phyloP scores from a whole-genome alignment of 2,329 filamentous ascomycete genomes.

The Byssochlamys sp. region DNA sequence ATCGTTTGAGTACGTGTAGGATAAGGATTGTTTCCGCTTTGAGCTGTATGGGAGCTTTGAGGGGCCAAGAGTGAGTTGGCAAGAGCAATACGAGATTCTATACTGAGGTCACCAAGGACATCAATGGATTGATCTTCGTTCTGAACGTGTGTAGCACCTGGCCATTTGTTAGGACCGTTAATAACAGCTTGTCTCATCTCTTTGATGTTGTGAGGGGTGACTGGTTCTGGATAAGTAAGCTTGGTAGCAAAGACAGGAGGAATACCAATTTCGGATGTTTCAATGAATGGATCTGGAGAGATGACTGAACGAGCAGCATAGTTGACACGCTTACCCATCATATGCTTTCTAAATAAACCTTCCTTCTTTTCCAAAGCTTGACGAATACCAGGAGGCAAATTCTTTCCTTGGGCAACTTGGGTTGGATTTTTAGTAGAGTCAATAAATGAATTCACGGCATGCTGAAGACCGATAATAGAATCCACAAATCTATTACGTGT shows the following conservation, averaged over 20 bases:
- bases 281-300: slow-evolving; percentile 94
- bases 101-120: slow-evolving; percentile 74
- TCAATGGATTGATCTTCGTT: slow-evolving; percentile 90
- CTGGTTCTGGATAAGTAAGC: slow-evolving; percentile 90
- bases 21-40: too few species aligned
- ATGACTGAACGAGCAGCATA: slow-evolving; percentile 96
- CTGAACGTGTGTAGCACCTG: slow-evolving; percentile 85
- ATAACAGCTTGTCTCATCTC: slow-evolving; percentile 93
- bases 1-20: too few species aligned
- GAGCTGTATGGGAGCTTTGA: slow-evolving; percentile 60
- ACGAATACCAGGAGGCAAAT: slow-evolving; percentile 88
- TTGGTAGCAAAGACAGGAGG: slow-evolving; percentile 96
- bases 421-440: slow-evolving; percentile 80
- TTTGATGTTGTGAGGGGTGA: slow-evolving; percentile 93
- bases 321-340: slow-evolving; percentile 99
- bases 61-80: slow-evolving; percentile 92
- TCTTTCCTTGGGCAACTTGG: slow-evolving; percentile 64
- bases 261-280: slow-evolving; percentile 97
- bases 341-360: slow-evolving; percentile 94
- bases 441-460: slow-evolving; percentile 82
- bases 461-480: slow-evolving; percentile 76
- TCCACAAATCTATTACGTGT: too few species aligned
- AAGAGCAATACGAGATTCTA: slow-evolving; percentile 75
- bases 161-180: slow-evolving; percentile 88
- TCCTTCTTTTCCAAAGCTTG: slow-evolving; percentile 98